Evolutionary conservation across 2,329 filamentous ascomycete species (phyloP).

Genomic region (Diplodia scrobiculata): DNA sequence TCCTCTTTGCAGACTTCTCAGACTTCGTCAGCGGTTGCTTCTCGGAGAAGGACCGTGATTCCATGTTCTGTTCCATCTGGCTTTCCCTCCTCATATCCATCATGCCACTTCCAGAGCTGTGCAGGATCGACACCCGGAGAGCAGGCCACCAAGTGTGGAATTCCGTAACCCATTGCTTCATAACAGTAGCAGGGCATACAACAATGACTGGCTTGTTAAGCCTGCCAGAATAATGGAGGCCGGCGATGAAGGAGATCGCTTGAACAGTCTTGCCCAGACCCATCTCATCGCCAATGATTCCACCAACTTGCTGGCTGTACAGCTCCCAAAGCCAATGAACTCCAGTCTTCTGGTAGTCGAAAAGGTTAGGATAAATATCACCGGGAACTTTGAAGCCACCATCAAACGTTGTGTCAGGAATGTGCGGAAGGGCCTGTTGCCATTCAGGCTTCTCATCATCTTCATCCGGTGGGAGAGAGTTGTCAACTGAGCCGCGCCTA

Average conservation of each 20-base stretch:
- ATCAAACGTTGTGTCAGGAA: conserved; percentile 72
- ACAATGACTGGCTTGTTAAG: conserved; percentile 84
- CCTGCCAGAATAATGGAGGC: conserved; percentile 86
- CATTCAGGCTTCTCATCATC: conserved; percentile 65
- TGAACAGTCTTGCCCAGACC: conserved; percentile 94
- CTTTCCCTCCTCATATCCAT: conserved; percentile 69
- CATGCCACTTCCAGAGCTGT: conserved; percentile 96
- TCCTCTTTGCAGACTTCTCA: conserved; percentile 71
- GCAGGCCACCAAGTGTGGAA: conserved; percentile 99
- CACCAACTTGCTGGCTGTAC: conserved; percentile 84
- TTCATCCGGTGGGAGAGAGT: conserved; percentile 29
- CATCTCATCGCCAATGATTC: conserved; percentile 98
- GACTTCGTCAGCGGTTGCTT: conserved; percentile 53
- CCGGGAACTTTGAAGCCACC: conserved; percentile 80
- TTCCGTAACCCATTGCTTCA: conserved; percentile 97
- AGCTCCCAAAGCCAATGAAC: conserved; percentile 96
- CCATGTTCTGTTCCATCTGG: conserved; percentile 65
- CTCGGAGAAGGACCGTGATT: conserved; percentile 31
- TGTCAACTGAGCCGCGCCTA: conserved; percentile 33
- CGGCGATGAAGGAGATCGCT: conserved; percentile 79
- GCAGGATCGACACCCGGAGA: conserved; percentile 90
- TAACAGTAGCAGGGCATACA: conserved; percentile 89
- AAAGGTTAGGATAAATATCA: conserved; percentile 88
- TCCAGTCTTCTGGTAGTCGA: conserved; percentile 95
- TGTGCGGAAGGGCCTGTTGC: conserved; percentile 82